Conservation (phyloP, 257 asterid genomes). For the Phtheirospermum japonicum region DNA sequence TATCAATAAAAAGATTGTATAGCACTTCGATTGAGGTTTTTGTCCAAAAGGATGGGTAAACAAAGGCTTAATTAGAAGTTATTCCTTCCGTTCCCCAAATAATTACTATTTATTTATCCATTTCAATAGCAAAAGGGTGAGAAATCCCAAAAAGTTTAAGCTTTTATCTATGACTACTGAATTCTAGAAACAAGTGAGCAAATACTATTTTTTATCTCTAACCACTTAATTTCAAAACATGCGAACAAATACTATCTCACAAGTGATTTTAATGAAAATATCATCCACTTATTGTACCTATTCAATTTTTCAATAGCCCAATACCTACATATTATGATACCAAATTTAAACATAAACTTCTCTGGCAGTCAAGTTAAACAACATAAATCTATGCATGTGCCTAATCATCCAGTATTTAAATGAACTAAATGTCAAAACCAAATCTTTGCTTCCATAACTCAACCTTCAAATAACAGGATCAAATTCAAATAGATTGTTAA, state of each 20-base stretch:
- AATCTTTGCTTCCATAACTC: too few species aligned
- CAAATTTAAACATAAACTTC: background rate
- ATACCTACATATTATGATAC: background rate
- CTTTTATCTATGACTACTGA: too few species aligned
- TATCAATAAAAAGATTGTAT: background rate
- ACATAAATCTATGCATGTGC: too few species aligned
- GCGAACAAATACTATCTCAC: too few species aligned
- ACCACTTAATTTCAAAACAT: too few species aligned
- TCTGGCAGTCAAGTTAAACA: background rate
- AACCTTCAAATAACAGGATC: too few species aligned
- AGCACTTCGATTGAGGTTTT: background rate
- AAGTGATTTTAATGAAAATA: too few species aligned
- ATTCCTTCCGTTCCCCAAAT: slow-evolving; percentile 3
- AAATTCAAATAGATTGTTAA: too few species aligned
- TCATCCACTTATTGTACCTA: background rate
- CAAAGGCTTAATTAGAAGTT: background rate
- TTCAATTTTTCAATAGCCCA: slow-evolving; percentile 5
- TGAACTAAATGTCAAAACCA: too few species aligned
- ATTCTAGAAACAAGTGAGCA: too few species aligned
- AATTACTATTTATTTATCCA: slow-evolving; percentile 11
- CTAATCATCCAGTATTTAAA: too few species aligned
- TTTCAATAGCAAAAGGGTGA: slow-evolving; percentile 9
- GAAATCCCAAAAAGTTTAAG: background rate
- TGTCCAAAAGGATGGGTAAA: background rate
- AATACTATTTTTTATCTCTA: too few species aligned